Percentiles rank a stretch among this genome's conserved stretches.
Evolutionary conservation across 768 basidiomycete genomes (phyloP).

Genomic region (Amanita polypyramis): DNA sequence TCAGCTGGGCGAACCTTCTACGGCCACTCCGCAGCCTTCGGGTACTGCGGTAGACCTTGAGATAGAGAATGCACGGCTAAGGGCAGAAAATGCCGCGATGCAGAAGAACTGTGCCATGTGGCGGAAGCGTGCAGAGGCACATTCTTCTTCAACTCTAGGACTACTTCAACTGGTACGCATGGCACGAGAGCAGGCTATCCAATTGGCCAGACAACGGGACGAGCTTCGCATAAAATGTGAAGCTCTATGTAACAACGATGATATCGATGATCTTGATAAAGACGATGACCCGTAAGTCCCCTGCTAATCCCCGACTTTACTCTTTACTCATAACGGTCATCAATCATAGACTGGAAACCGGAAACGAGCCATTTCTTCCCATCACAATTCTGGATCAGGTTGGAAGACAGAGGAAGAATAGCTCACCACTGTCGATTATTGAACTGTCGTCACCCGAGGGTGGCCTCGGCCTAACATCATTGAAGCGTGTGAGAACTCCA

Average conservation of each 20-base stretch:
- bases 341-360: neutral
- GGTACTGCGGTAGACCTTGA: slow-evolving; percentile 13
- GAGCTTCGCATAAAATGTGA: slow-evolving; percentile 26
- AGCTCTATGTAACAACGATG: slow-evolving; percentile 8
- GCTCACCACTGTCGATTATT: neutral
- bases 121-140: slow-evolving; percentile 39
- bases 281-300: neutral
- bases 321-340: neutral
- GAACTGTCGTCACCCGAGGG: neutral
- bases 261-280: neutral
- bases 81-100: slow-evolving; percentile 33
- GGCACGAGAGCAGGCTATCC: slow-evolving; percentile 29
- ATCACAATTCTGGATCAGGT: neutral
- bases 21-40: slow-evolving; percentile 11
- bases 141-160: slow-evolving; percentile 35
- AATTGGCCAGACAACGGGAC: slow-evolving; percentile 27
- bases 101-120: slow-evolving; percentile 31
- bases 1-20: slow-evolving; percentile 29
- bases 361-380: neutral
- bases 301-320: neutral
- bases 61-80: slow-evolving; percentile 28
- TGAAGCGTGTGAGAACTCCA: slow-evolving; percentile 2
- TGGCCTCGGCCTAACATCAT: neutral
- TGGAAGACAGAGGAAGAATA: neutral
- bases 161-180: slow-evolving; percentile 32